Base-by-base conservation (phyloP, 768 basidiomycete species). In the Pleurotus tuoliensis region DNA sequence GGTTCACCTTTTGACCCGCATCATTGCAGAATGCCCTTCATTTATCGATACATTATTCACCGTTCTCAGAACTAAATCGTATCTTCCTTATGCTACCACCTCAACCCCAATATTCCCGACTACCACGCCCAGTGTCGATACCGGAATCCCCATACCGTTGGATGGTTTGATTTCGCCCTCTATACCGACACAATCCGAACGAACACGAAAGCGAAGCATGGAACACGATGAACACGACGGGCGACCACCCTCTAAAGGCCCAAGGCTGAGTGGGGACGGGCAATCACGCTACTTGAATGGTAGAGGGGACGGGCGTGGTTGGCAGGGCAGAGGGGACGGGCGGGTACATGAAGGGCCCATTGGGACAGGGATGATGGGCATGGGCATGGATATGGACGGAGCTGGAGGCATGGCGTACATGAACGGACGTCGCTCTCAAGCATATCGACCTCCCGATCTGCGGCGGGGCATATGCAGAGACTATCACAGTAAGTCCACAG, bases 1-100 rank as follows among this genome's bases (percentile, higher is more conserved):
- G 49, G 43, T 55, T 60, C 5, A 13, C 24, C 4, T 20, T 60
- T 50, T 56, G 41, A 50, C 54, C 11, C 34, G 51, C 56, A 45
- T 27, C 34, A 52, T 39, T 45, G 62, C 72, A 81, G 87, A 94
- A 80, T 87, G 79, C 65, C 71, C 73, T 51, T 72, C 76, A 51
- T 98, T 98, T 73, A 87, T 96, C 59, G 85, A 92, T 66, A 87
- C 86, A 13, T 81, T 97, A 62, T 94, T 97, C 72, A 84, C 83
- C 47, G 86, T 89, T 39, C 82, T 97, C 45, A 80, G 90, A 63
- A 87, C 90, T 55, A 90, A 91, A 74, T 91, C 92, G 3, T 94
- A 90, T 69, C 73, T 94, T 48, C 90, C 91, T 3, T 91, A 93
- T 64, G 66, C 75, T 11, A 63, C 67, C 27, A 63, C 75, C 0